Percentiles rank a stretch among this genome's conserved stretches.
Conservation (phyloP, 2,329 filamentous ascomycete species). For the Rhexocercosporidium sp. region DNA sequence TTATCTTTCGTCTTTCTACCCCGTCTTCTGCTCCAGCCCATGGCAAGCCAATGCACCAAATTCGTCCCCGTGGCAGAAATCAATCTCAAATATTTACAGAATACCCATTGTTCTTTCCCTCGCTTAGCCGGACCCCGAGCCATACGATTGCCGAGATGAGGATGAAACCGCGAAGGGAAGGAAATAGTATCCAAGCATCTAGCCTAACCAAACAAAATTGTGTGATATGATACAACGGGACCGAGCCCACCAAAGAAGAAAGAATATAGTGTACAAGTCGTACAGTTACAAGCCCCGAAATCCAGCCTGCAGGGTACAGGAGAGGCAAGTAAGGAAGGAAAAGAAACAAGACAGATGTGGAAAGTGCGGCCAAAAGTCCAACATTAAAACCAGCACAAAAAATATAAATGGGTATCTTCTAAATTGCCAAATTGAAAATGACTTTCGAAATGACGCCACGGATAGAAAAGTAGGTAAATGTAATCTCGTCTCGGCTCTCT, state of each 20-base stretch:
- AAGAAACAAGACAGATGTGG: not conserved
- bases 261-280: not conserved
- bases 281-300: not conserved
- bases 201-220: not conserved
- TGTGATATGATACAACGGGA: slow-evolving; percentile 5
- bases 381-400: slow-evolving; percentile 3
- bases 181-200: not conserved
- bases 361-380: slow-evolving; percentile 12
- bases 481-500: slow-evolving; percentile 4
- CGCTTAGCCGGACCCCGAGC: not conserved
- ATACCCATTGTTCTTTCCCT: not conserved
- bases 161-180: not conserved
- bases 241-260: slow-evolving; percentile 2
- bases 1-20: not conserved
- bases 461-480: slow-evolving; percentile 20
- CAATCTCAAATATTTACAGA: slow-evolving; percentile 3
- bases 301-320: not conserved
- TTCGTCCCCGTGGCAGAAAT: slow-evolving; percentile 1
- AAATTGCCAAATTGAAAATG: slow-evolving; percentile 24
- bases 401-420: slow-evolving; percentile 34
- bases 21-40: not conserved
- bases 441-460: slow-evolving; percentile 23
- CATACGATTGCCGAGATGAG: not conserved
- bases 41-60: not conserved
- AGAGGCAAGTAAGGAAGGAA: not conserved